Evolutionary conservation across 73 alveolate genomes (phyloP).

Genomic region (Stentor roeselii): DNA sequence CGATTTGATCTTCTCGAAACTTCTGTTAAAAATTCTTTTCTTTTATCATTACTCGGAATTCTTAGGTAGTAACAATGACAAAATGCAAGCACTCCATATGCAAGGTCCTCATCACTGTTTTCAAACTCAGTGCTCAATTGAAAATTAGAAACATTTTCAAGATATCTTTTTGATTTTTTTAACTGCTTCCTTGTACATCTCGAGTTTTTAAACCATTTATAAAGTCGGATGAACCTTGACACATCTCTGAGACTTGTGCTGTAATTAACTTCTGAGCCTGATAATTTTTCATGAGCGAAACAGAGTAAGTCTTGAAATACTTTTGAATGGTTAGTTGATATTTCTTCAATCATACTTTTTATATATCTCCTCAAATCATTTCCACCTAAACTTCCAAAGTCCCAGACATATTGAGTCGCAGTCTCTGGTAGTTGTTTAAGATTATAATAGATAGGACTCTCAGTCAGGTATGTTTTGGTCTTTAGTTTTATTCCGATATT

Average conservation of each 20-base stretch:
- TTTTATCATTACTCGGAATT: background rate
- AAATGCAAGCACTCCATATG: conserved; percentile 12
- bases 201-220: conserved; percentile 1
- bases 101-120: background rate
- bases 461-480: background rate
- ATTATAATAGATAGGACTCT: conserved; percentile 26
- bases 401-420: conserved; percentile 46
- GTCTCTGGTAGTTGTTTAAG: conserved; percentile 67
- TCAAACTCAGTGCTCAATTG: background rate
- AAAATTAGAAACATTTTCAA: background rate
- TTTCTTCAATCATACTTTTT: conserved; percentile 37
- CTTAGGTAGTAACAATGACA: conserved; percentile 28
- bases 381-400: conserved; percentile 49
- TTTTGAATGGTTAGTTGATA: background rate
- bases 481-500: conserved; percentile 14
- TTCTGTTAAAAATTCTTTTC: conserved; percentile 23
- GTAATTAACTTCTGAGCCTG: conserved; percentile 42
- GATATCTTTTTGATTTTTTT: background rate
- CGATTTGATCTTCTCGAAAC: background rate
- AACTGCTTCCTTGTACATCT: background rate
- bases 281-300: conserved; percentile 45
- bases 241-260: conserved; percentile 73
- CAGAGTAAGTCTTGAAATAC: conserved; percentile 31
- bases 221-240: conserved; percentile 31
- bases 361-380: conserved; percentile 53